A percentile compares a stretch with the other conserved stretches of the same genome.
Conservation (phyloP, 768 basidiomycete species). For the Russula ochroleuca region DNA sequence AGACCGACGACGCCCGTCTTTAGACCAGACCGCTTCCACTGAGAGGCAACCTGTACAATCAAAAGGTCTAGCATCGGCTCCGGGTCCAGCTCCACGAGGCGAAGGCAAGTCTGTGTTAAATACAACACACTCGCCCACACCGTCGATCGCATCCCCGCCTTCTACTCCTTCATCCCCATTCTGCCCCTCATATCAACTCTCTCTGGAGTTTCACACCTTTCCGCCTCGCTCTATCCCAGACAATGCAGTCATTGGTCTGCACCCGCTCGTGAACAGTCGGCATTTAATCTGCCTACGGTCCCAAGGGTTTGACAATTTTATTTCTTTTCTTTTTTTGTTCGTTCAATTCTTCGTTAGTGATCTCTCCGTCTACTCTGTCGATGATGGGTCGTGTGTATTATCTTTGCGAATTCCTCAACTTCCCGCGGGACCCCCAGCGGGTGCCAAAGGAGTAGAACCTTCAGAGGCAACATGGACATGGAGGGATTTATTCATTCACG, state of each 20-base stretch:
- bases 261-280: slow-evolving; percentile 41
- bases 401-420: slow-evolving; percentile 34
- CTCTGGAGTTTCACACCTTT: slow-evolving; percentile 39
- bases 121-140: slow-evolving; percentile 34
- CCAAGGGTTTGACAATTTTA: slow-evolving; percentile 50
- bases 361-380: slow-evolving; percentile 48
- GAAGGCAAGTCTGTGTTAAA: slow-evolving; percentile 45
- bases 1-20: slow-evolving; percentile 34
- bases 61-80: slow-evolving; percentile 21
- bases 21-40: slow-evolving; percentile 33
- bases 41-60: slow-evolving; percentile 29
- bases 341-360: slow-evolving; percentile 38
- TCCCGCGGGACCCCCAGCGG: slow-evolving; percentile 31
- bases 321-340: not conserved
- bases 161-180: slow-evolving; percentile 24
- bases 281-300: slow-evolving; percentile 55
- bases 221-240: slow-evolving; percentile 43
- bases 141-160: slow-evolving; percentile 12
- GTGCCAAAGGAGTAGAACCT: slow-evolving; percentile 35
- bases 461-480: slow-evolving; percentile 35
- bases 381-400: slow-evolving; percentile 46
- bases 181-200: slow-evolving; percentile 15
- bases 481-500: slow-evolving; percentile 34
- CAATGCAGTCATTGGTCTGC: slow-evolving; percentile 45
- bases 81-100: slow-evolving; percentile 31